Evolutionary conservation across 75 land plant species (phyloP).

Genomic region (Cunninghamia lanceolata): DNA sequence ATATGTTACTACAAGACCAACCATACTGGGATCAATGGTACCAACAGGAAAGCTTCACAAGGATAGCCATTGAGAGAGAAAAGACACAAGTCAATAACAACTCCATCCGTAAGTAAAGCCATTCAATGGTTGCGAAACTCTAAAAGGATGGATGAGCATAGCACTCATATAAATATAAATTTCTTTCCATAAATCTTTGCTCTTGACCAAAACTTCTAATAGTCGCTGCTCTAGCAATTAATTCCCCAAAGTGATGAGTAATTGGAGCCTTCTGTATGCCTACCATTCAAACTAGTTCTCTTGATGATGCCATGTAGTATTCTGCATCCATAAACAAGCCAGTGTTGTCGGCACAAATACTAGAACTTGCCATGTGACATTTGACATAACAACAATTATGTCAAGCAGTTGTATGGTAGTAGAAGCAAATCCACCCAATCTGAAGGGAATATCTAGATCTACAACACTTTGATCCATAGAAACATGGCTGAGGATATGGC

Average conservation of each 20-base stretch:
- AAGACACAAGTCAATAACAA: constrained; percentile 84
- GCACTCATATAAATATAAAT: constrained; percentile 78
- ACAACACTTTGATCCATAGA: constrained; percentile 96
- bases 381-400: constrained; percentile 85
- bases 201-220: too few relatives aligned
- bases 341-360: constrained; percentile 73
- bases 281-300: constrained; percentile 85
- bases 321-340: constrained; percentile 44
- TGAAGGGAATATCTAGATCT: constrained; percentile 88
- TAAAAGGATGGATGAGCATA: constrained; percentile 84
- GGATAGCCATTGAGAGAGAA: constrained; percentile 82
- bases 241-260: constrained; percentile 93
- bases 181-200: constrained; percentile 81
- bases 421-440: constrained; percentile 80
- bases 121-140: constrained; percentile 88
- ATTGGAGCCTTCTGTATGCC: constrained; percentile 94
- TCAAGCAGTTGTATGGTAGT: constrained; percentile 90
- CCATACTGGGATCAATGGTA: constrained; percentile 90
- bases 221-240: too few relatives aligned
- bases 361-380: constrained; percentile 87
- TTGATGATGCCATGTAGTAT: constrained; percentile 98
- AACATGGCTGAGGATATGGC: constrained; percentile 91
- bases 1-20: constrained; percentile 94
- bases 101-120: constrained; percentile 99
- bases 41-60: constrained; percentile 85